Evolutionary conservation across 2,329 filamentous ascomycete species (phyloP), one percentile per base, ranked within the genome.

Genomic region (Stagonosporopsis tanaceti): DNA sequence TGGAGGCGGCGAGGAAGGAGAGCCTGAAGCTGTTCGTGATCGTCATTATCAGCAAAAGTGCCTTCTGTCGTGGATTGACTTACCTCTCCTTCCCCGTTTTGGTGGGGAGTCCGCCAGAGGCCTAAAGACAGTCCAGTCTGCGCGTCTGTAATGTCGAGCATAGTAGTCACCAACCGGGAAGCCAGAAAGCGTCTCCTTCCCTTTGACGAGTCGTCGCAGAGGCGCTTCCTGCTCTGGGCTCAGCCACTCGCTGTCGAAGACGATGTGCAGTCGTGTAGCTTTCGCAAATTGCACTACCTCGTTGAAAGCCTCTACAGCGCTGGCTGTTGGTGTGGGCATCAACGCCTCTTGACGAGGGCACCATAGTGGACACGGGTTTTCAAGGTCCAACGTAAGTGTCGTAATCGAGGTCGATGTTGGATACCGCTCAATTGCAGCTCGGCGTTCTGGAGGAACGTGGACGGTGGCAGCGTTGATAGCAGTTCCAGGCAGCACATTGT

Each of bases 51-150:
- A 27, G 25, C 14, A 14, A 41, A 6, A 5, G 8, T 2, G 6
- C 6, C 39, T 41, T 30, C 24, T 4, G 15, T 27, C 17, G 4
- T 27, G 15, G 15, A 15, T 3, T 1, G 11, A 27, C 39, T 22
- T n/a, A 44, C 48, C 48, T 51, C 32, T 14, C 22, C 40, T 51
- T 6, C 14, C 28, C 8, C 39, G 38, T 11, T 44, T 51, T 4
- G 8, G 15, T 2, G 39, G 34, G 4, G 22, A 1, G 7, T 42
- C 39, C 3, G 39, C 32, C 14, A 24, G 27, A n/a, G 40, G 40
- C 15, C 24, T 40, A 32, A 52, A 52, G 32, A 38, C 11, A 2
- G 50, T 52, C 50, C 50, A 52, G 25, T 52, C 50, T 2, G 15
- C 30, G 6, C 32, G 11, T 17, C 27, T 34, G 20, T n/a, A 45